A percentile compares a stretch with the other conserved stretches of the same genome.
These are phyloP conservation scores for Penicillium sclerotigenum DNA, from an alignment of 2,329 filamentous ascomycete species.

Conservation along the genomic window DNA sequence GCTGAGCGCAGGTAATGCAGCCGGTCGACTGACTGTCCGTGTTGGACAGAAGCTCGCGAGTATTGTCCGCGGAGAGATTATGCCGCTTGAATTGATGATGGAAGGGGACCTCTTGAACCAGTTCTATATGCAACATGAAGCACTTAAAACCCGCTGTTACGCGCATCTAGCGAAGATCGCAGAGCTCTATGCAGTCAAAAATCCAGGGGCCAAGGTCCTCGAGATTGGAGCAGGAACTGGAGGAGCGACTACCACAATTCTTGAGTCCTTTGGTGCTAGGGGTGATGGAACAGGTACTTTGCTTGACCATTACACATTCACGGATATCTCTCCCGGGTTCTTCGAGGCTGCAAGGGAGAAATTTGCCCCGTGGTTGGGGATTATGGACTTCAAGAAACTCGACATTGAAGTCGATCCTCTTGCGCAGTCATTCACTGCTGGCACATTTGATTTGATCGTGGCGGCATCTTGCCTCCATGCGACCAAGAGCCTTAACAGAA, in stretches of 20 bases:
- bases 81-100: not conserved
- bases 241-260: slow-evolving; percentile 19
- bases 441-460: not conserved
- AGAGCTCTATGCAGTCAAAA: slow-evolving; percentile 11
- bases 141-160: not conserved
- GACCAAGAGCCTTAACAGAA: not conserved
- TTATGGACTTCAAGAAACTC: not conserved
- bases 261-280: not conserved
- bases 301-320: not conserved
- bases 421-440: not conserved
- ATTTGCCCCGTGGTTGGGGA: not conserved
- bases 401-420: not conserved
- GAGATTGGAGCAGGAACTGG: slow-evolving; percentile 38
- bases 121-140: not conserved
- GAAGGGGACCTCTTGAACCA: not conserved
- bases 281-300: too few relatives aligned
- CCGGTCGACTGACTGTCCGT: not conserved
- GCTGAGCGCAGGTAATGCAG: not conserved
- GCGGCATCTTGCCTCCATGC: not conserved
- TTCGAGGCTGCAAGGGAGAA: not conserved
- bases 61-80: not conserved
- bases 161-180: not conserved
- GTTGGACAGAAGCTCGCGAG: not conserved
- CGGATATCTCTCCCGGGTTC: not conserved
- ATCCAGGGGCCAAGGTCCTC: slow-evolving; percentile 26